Evolutionary conservation across 805 yeast species (phyloP).

Genomic region (Clavispora phyllophila): DNA sequence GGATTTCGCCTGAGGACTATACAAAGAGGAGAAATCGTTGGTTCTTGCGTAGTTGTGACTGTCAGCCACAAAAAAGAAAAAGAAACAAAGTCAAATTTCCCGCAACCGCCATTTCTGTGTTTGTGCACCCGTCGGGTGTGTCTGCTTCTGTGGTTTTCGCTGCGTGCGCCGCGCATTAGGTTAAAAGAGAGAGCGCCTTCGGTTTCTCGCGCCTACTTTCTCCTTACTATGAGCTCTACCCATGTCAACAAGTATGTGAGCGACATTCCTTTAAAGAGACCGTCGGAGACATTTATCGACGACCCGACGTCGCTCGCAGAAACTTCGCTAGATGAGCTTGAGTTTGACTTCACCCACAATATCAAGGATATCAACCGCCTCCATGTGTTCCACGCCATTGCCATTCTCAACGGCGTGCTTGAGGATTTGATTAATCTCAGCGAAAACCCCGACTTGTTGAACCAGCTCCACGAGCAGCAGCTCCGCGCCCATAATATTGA

Average conservation of each 20-base stretch:
- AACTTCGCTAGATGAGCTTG: constrained; percentile 29
- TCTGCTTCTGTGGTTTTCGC: too few relatives aligned
- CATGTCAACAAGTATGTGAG: constrained; percentile 14
- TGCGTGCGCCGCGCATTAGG: not conserved
- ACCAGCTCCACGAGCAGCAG: constrained; percentile 22
- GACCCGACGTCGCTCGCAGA: constrained; percentile 33
- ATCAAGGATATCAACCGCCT: constrained; percentile 31
- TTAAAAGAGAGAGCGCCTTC: not conserved
- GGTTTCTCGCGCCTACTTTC: too few relatives aligned
- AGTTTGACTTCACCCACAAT: constrained; percentile 26
- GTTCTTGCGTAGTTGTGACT: too few relatives aligned
- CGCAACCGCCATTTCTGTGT: too few relatives aligned
- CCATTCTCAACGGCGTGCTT: constrained; percentile 24
- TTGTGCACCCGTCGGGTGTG: too few relatives aligned
- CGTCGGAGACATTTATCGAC: constrained; percentile 38
- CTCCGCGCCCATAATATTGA: constrained; percentile 17
- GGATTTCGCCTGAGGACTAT: too few relatives aligned
- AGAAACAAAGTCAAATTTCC: too few relatives aligned
- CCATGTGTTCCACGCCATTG: constrained; percentile 31
- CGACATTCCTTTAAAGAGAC: constrained; percentile 35
- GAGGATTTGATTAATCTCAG: constrained; percentile 31
- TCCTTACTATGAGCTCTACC: constrained; percentile 1
- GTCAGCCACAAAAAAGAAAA: too few relatives aligned
- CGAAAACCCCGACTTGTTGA: constrained; percentile 17
- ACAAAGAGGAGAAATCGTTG: too few relatives aligned